phyloP scores from a whole-genome alignment of 768 basidiomycete genomes.

The Amanita muscaria region DNA sequence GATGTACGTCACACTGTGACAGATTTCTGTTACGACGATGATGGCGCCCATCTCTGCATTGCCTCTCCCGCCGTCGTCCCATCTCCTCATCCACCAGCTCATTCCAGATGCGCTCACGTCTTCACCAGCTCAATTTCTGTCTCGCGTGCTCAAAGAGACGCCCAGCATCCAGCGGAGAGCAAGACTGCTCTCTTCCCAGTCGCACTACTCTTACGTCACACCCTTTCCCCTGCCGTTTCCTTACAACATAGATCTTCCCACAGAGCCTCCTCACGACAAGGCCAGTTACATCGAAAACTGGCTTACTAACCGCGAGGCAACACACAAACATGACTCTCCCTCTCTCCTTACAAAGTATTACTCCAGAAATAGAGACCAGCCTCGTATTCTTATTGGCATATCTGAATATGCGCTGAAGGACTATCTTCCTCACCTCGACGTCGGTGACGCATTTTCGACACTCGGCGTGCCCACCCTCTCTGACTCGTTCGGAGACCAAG shows the following conservation, averaged over 20 bases:
- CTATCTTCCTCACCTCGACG: constrained; percentile 76
- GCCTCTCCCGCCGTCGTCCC: constrained; percentile 32
- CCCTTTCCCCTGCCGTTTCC: constrained; percentile 83
- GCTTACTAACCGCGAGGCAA: constrained; percentile 59
- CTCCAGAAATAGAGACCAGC: constrained; percentile 40
- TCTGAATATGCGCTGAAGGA: constrained; percentile 62
- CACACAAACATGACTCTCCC: constrained; percentile 22
- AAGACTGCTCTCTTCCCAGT: constrained; percentile 43
- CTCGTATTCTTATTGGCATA: constrained; percentile 59
- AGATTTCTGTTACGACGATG: constrained; percentile 4
- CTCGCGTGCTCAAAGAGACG: constrained; percentile 34
- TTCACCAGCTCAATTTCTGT: constrained; percentile 41
- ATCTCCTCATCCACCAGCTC: constrained; percentile 35
- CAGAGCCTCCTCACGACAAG: constrained; percentile 44
- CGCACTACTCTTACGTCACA: constrained; percentile 75
- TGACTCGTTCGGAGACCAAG: constrained; percentile 27
- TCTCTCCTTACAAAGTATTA: constrained; percentile 40
- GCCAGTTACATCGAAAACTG: constrained; percentile 66
- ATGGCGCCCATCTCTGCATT: constrained; percentile 43
- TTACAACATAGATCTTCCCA: constrained; percentile 57
- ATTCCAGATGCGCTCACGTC: constrained; percentile 55
- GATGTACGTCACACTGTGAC: background rate
- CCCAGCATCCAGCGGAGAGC: constrained; percentile 69
- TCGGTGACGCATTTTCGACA: constrained; percentile 70
- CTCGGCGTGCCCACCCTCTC: constrained; percentile 55